Conservation (phyloP, 1,139 yeast species). For the Geotrichum klebahnii region DNA sequence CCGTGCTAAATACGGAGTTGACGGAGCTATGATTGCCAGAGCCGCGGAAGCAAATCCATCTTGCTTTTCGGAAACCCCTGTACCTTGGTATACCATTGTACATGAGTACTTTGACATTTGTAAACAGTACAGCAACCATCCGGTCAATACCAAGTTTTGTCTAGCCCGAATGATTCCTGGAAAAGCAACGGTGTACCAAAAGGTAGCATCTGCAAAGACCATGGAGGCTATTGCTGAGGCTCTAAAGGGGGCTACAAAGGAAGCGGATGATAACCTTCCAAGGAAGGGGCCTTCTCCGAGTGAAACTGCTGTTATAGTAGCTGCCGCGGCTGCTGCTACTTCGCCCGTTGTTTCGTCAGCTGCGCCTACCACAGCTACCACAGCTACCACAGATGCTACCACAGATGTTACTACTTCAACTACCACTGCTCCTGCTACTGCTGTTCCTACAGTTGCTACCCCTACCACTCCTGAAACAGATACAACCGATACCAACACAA, state of each 20-base stretch:
- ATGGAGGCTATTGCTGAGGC: constrained; percentile 41
- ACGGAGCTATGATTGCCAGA: constrained; percentile 92
- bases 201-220: constrained; percentile 54
- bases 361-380: too few relatives aligned
- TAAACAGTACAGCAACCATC: constrained; percentile 53
- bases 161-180: constrained; percentile 77
- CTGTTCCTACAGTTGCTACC: background rate
- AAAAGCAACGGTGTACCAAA: constrained; percentile 57
- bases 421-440: background rate
- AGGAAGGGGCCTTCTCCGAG: constrained; percentile 10
- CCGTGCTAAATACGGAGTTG: constrained; percentile 50
- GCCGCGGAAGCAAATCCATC: constrained; percentile 85
- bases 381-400: background rate
- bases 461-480: background rate
- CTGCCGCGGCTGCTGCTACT: background rate
- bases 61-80: constrained; percentile 47
- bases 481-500: background rate
- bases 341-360: too few relatives aligned
- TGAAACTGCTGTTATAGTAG: background rate
- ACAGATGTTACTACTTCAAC: background rate
- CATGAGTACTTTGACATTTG: constrained; percentile 58
- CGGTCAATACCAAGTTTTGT: constrained; percentile 76
- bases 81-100: constrained; percentile 54
- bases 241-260: constrained; percentile 14
- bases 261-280: constrained; percentile 4